phyloP scores from a whole-genome alignment of 306 rosid genomes.

The Sicyos edulis region DNA sequence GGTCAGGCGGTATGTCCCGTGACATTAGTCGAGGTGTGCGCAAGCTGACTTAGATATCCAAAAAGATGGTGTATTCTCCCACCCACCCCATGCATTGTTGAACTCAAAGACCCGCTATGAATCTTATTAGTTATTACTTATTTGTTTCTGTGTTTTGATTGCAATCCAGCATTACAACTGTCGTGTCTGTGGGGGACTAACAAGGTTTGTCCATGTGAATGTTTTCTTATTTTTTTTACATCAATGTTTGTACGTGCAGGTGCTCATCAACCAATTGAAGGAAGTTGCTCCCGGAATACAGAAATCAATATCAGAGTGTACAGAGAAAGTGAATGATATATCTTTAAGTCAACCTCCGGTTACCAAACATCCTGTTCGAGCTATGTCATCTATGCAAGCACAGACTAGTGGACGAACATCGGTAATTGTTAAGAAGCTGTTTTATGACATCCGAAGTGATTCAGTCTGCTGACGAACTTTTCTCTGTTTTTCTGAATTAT shows the following conservation, averaged over 20 bases:
- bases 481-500: slow-evolving; percentile 23
- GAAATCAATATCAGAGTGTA: slow-evolving; percentile 89
- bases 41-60: too few species aligned
- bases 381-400: slow-evolving; percentile 66
- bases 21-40: too few species aligned
- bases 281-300: slow-evolving; percentile 96
- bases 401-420: slow-evolving; percentile 65
- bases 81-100: too few species aligned
- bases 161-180: not conserved
- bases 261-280: slow-evolving; percentile 90
- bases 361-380: slow-evolving; percentile 52
- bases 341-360: slow-evolving; percentile 62
- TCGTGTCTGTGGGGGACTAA: not conserved
- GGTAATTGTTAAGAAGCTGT: slow-evolving; percentile 39
- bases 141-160: not conserved
- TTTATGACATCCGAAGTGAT: not conserved
- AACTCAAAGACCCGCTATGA: not conserved
- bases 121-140: not conserved
- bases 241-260: slow-evolving; percentile 41
- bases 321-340: slow-evolving; percentile 74
- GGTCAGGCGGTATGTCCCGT: too few species aligned
- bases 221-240: slow-evolving; percentile 19
- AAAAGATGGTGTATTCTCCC: too few species aligned
- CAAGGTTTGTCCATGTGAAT: not conserved
- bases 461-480: slow-evolving; percentile 13